Base-by-base conservation (phyloP, 495 filamentous ascomycete genomes). In the Lepidopterella palustris region DNA sequence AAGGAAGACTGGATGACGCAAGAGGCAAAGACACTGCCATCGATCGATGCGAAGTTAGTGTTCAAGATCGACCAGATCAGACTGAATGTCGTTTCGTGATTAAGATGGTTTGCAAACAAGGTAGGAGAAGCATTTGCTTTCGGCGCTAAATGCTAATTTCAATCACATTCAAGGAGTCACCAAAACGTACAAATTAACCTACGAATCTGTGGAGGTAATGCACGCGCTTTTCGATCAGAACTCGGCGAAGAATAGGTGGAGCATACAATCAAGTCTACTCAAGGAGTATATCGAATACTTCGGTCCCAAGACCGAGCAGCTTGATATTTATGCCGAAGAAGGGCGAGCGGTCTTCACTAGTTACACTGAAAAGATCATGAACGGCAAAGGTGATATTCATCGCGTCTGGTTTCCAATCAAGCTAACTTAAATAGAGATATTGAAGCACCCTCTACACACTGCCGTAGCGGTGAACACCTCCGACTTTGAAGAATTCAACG, bases 371-470 rank as follows among this genome's bases (percentile, higher is more conserved):
- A 96, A 93, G 71, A 81, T 92, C 35, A 81, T 81, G 53, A 85
- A 87, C 58, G 90, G 89, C 10, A 93, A 88, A 77, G 87, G 89
- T 89, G 73, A 26, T 6, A 1, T 47, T 21, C 20, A 35, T 28
- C 9, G 73, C 54, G 18, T 8, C 5, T 45, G 5, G 31, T 25
- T 0, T 6, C 49, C 5, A 24, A 51, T 1, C 35, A 39, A n/a
- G 39, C 20, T 58, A 27, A 26, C 23, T 23, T 21, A 32, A 13
- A 31, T 13, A 92, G 91, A 96, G 65, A 83, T 95, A 28, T 79
- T 98, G 45, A 96, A 95, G 72, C 88, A 95, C 71, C 92, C 93
- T 1, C 80, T 98, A 15, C 90, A 96, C 58, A 98, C 93, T 5
- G 90, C 88, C 13, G 88, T 98, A 28, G 84, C 92, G 3, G 81